phyloP scores from a whole-genome alignment of 495 filamentous ascomycete genomes.

The Lentithecium fluviatile region DNA sequence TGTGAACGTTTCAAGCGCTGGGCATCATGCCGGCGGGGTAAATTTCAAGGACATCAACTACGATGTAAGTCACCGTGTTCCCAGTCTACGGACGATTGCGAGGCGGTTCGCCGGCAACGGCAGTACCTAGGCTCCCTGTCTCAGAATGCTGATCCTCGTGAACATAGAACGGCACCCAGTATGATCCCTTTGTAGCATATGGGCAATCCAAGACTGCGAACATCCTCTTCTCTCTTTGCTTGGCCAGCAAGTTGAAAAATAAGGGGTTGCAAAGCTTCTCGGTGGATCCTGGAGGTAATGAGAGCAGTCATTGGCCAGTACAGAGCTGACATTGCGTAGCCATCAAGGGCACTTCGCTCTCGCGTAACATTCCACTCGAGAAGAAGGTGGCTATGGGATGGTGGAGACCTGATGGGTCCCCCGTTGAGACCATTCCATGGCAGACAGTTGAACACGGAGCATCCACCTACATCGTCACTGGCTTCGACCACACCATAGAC shows the following conservation, averaged over 20 bases:
- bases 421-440: conserved; percentile 5
- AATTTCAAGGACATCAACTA: conserved; percentile 23
- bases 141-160: too few species aligned
- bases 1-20: conserved; percentile 24
- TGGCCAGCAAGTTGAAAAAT: conserved; percentile 36
- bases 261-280: conserved; percentile 40
- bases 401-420: not conserved
- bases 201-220: conserved; percentile 30
- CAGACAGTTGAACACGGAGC: conserved; percentile 5
- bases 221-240: conserved; percentile 20
- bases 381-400: conserved; percentile 4
- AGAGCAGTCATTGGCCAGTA: too few species aligned
- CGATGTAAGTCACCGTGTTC: not conserved
- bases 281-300: conserved; percentile 48
- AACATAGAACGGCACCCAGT: conserved; percentile 13
- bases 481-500: conserved; percentile 18
- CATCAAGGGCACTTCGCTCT: conserved; percentile 2
- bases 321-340: not conserved
- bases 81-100: not conserved
- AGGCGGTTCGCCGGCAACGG: too few species aligned
- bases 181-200: conserved; percentile 25
- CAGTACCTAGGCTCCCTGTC: too few species aligned
- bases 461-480: conserved; percentile 21
- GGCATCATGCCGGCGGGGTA: conserved; percentile 9
- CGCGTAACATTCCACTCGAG: conserved; percentile 13